Conservation (phyloP, 73 alveolate genomes). For the Blepharisma stoltei region DNA sequence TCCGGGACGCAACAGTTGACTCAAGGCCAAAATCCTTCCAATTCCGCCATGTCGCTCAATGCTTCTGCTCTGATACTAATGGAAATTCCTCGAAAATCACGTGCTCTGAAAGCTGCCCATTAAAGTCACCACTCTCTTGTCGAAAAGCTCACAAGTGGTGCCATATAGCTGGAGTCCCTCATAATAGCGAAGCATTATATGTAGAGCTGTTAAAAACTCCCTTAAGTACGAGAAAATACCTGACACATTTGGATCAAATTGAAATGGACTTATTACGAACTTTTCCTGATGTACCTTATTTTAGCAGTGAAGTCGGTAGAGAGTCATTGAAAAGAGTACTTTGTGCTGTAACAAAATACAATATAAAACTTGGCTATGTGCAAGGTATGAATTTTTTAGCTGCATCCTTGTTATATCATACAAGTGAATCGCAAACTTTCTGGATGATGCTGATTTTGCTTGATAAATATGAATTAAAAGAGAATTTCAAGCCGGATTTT, state of each 20-base stretch:
- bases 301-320: neutral
- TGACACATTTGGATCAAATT: slow-evolving; percentile 12
- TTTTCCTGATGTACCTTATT: neutral
- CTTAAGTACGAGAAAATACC: too few relatives aligned
- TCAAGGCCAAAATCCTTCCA: too few relatives aligned
- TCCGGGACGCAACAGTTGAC: too few relatives aligned
- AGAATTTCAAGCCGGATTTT: slow-evolving; percentile 54
- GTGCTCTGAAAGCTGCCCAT: too few relatives aligned
- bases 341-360: neutral
- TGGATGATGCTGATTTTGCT: slow-evolving; percentile 77
- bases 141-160: slow-evolving; percentile 11
- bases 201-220: too few relatives aligned
- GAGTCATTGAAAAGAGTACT: neutral
- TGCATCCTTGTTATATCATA: slow-evolving; percentile 33
- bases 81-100: too few relatives aligned
- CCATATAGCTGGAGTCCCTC: neutral
- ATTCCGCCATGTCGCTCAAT: too few relatives aligned
- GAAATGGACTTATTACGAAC: slow-evolving; percentile 16
- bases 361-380: slow-evolving; percentile 32
- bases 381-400: slow-evolving; percentile 43
- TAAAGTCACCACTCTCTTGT: neutral
- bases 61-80: too few relatives aligned
- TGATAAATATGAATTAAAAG: slow-evolving; percentile 70
- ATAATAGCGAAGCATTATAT: neutral
- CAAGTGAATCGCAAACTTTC: slow-evolving; percentile 71